Percentiles rank a stretch among this genome's conserved stretches.
These are phyloP conservation scores for Talaromyces islandicus DNA, from an alignment of 2,329 filamentous ascomycete genomes.

Conservation along the genomic window DNA sequence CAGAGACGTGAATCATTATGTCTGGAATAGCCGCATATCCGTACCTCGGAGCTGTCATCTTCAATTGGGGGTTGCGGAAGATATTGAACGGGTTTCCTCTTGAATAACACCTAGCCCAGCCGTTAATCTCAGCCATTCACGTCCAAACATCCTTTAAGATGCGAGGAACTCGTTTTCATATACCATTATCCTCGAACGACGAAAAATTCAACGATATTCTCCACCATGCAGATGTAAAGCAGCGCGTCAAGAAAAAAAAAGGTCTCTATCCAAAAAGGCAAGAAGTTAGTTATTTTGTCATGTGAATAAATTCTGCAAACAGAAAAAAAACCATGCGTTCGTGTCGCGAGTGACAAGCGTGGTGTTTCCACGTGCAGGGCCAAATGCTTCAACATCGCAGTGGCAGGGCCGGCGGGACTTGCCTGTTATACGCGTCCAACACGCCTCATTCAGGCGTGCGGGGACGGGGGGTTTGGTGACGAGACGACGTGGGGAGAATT, in stretches of 20 bases:
- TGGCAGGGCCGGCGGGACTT: background rate
- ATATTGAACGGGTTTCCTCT: slow-evolving; percentile 88
- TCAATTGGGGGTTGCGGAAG: slow-evolving; percentile 65
- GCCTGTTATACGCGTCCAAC: background rate
- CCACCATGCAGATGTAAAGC: background rate
- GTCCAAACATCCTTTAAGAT: background rate
- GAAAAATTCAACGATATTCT: background rate
- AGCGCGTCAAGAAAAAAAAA: background rate
- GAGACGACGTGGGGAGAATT: background rate
- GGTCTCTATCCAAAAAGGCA: background rate
- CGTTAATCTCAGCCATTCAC: slow-evolving; percentile 14
- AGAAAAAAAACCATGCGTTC: background rate
- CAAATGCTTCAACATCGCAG: background rate
- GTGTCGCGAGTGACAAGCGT: background rate
- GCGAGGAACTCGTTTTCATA: background rate
- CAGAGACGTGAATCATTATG: background rate
- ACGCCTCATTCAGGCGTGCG: background rate
- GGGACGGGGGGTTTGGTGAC: background rate
- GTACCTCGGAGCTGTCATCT: slow-evolving; percentile 78
- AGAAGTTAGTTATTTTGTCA: background rate
- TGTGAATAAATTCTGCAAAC: background rate
- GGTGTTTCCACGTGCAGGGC: background rate
- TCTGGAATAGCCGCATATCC: slow-evolving; percentile 18
- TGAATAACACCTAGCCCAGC: slow-evolving; percentile 72
- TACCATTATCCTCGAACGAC: slow-evolving; percentile 9